These are phyloP conservation scores for Neurospora sp. DNA, from an alignment of 495 filamentous ascomycete species.

Conservation along the genomic window DNA sequence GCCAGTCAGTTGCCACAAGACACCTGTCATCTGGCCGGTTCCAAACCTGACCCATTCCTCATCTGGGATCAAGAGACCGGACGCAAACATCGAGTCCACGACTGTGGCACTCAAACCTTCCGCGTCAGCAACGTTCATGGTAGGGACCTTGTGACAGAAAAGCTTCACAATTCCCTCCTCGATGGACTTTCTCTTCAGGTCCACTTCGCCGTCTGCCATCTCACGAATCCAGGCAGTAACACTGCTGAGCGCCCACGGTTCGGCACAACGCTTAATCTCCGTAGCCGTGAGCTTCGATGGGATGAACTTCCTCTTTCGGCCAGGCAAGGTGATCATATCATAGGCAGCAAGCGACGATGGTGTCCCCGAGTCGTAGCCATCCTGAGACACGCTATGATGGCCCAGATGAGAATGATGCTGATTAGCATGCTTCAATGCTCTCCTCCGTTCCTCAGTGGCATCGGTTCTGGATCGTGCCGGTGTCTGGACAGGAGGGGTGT, in stretches of 20 bases:
- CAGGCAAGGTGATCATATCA: conserved; percentile 63
- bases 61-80: conserved; percentile 71
- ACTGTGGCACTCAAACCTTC: conserved; percentile 75
- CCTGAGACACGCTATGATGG: conserved; percentile 33
- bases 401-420: conserved; percentile 42
- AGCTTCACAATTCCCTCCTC: conserved; percentile 80
- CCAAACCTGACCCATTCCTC: conserved; percentile 98
- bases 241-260: conserved; percentile 91
- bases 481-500: conserved; percentile 66
- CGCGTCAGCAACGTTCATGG: conserved; percentile 97
- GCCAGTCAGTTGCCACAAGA: conserved; percentile 89
- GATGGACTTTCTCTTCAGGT: conserved; percentile 73
- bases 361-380: conserved; percentile 41
- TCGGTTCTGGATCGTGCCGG: conserved; percentile 92
- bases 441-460: conserved; percentile 54
- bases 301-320: conserved; percentile 67
- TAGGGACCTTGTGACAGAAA: conserved; percentile 93
- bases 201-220: conserved; percentile 73
- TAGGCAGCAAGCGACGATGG: conserved; percentile 46
- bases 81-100: conserved; percentile 69
- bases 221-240: conserved; percentile 78
- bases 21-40: conserved; percentile 63
- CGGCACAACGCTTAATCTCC: conserved; percentile 76
- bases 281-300: conserved; percentile 75
- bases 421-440: conserved; percentile 49